Evolutionary conservation across 2,329 filamentous ascomycete genomes (phyloP).

Genomic region (Colletotrichum cuscutae): DNA sequence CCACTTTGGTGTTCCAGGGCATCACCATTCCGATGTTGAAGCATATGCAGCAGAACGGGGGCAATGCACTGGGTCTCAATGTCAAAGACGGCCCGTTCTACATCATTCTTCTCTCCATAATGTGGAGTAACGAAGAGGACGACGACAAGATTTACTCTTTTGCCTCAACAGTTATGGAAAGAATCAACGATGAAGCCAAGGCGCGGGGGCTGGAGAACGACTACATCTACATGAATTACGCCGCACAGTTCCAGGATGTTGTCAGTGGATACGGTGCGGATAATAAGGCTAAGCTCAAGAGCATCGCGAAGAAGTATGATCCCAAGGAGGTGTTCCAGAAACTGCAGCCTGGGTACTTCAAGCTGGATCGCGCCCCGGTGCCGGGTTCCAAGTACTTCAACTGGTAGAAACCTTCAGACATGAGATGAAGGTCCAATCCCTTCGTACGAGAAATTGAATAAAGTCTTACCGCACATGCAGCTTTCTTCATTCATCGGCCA

Average conservation of each 20-base stretch:
- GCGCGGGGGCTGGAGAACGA: constrained; percentile 32
- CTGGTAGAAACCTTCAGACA: background rate
- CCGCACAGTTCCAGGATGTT: constrained; percentile 49
- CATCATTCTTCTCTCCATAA: constrained; percentile 36
- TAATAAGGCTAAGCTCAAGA: constrained; percentile 46
- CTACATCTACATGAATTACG: constrained; percentile 56
- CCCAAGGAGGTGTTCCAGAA: constrained; percentile 46
- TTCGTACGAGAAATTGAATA: too few species aligned
- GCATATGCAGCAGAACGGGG: constrained; percentile 48
- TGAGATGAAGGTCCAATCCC: too few species aligned
- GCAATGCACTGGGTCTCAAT: constrained; percentile 49
- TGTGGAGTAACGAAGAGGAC: constrained; percentile 37
- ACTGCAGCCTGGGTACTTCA: constrained; percentile 44
- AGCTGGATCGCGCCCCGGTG: constrained; percentile 37
- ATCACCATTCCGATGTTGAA: constrained; percentile 50
- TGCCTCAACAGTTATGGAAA: constrained; percentile 35
- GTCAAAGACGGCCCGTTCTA: constrained; percentile 40
- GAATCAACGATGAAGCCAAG: constrained; percentile 33
- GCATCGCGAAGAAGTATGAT: constrained; percentile 46
- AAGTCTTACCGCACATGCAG: too few species aligned
- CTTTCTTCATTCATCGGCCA: too few species aligned
- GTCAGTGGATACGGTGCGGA: constrained; percentile 49
- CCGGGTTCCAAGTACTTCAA: constrained; percentile 25
- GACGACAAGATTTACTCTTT: constrained; percentile 37
- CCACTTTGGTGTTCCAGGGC: constrained; percentile 49